Percentiles rank a stretch among this genome's conserved stretches.
Evolutionary conservation across 495 filamentous ascomycete species (phyloP).

Genomic region (Penicillium canariense): DNA sequence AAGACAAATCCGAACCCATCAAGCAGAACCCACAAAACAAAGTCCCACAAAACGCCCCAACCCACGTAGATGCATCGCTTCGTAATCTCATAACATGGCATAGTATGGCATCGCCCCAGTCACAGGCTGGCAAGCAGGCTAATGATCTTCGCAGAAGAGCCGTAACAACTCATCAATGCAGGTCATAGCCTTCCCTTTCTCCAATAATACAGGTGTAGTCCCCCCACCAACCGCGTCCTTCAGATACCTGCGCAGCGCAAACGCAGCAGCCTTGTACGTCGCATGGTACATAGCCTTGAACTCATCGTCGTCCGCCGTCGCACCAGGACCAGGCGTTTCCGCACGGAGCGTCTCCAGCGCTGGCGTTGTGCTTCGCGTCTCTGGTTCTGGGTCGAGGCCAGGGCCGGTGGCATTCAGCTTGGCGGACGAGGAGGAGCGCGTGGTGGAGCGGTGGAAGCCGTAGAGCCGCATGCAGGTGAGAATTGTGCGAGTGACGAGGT

Average conservation of each 20-base stretch:
- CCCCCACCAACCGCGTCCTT: conserved; percentile 19
- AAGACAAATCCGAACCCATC: too few relatives aligned
- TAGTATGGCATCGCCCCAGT: too few relatives aligned
- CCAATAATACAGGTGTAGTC: conserved; percentile 26
- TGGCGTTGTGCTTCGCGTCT: conserved; percentile 7
- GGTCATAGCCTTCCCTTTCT: conserved; percentile 45
- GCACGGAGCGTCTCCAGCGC: conserved; percentile 18
- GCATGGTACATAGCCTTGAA: conserved; percentile 67
- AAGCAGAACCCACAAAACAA: conserved; percentile 19
- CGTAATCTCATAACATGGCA: conserved; percentile 22
- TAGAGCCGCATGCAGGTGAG: conserved; percentile 66
- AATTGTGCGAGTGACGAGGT: conserved; percentile 45
- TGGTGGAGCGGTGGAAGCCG: conserved; percentile 51
- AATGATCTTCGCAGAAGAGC: conserved; percentile 47
- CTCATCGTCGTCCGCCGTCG: conserved; percentile 50
- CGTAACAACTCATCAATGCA: conserved; percentile 46
- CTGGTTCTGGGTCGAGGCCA: conserved; percentile 16
- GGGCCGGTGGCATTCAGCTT: conserved; percentile 5
- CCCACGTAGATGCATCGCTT: too few relatives aligned
- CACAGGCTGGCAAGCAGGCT: background rate
- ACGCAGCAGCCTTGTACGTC: conserved; percentile 58
- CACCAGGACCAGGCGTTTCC: conserved; percentile 22
- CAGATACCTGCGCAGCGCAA: conserved; percentile 54
- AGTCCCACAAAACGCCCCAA: too few relatives aligned
- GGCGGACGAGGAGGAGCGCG: conserved; percentile 23